Base-by-base conservation (phyloP, 495 filamentous ascomycete species). In the Tuber umbilicatum region DNA sequence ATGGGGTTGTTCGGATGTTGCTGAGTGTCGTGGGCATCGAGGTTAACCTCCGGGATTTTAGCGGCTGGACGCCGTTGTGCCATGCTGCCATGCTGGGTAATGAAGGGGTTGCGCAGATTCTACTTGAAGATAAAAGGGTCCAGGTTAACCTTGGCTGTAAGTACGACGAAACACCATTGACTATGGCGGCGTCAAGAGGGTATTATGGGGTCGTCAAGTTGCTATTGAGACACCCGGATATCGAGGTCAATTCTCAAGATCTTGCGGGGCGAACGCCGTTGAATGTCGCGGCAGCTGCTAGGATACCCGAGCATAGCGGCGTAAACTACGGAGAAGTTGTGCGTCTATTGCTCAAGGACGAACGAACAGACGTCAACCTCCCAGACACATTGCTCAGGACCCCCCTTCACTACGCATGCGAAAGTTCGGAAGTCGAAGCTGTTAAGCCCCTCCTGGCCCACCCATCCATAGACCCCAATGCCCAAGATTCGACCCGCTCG, bases 121-220 rank as follows among this genome's bases (percentile, higher is more conserved):
- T 60, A 60, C 50, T 60, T 60, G 50, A 27, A 31, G 50, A 60
- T 60, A 9, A 60, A n/a, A 60, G 50, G 50, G 50, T 60, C n/a
- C 50, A 16, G 10, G 50, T 60, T 31, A 60, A 60, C 50, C 27
- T 60, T 31, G n/a, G 50, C 50, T 31, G 1, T 27, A 60, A 27
- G 9, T 12, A 16, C 12, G 3, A 31, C 50, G 50, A 60, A 31
- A 31, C n/a, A 31, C n/a, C 50, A 3, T 31, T 60, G 50, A 14
- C 27, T 31, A 60, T 31, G 50, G 50, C 50, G n/a, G 50, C n/a
- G 27, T 60, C 12, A 3, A 14, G 50, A 60, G 50, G 50, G n/a
- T 16, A 60, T 14, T 3, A 31, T 60, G 14, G 16, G 50, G 12
- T 60, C 16, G 27, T 60, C 50, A 60, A 60, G n/a, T 27, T 60